Evolutionary conservation across 2,329 filamentous ascomycete genomes (phyloP).

Genomic region (Penicillium janthinellum): DNA sequence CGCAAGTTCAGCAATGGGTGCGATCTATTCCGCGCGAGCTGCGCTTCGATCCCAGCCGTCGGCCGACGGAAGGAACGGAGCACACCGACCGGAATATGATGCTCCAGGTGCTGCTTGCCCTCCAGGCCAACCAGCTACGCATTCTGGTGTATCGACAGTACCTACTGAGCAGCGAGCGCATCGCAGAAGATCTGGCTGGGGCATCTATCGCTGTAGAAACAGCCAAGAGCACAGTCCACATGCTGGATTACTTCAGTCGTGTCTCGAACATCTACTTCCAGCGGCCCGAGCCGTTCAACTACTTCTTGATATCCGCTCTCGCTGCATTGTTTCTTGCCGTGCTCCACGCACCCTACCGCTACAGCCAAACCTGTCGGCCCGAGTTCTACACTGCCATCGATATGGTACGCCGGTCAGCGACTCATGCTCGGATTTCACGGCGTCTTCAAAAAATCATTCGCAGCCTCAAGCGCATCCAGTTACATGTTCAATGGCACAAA

Average conservation of each 20-base stretch:
- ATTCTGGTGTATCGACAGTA: conserved; percentile 51
- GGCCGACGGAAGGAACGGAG: conserved; percentile 15
- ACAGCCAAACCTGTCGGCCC: conserved; percentile 39
- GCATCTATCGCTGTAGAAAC: conserved; percentile 47
- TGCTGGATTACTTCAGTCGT: conserved; percentile 41
- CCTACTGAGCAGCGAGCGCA: conserved; percentile 43
- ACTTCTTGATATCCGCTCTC: conserved; percentile 46
- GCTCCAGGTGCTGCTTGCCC: conserved; percentile 47
- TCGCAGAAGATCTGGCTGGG: conserved; percentile 37
- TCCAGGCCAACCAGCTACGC: conserved; percentile 50
- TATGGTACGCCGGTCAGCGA: conserved; percentile 60
- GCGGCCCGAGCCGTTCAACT: conserved; percentile 46
- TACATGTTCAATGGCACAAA: conserved; percentile 46
- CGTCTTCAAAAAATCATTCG: conserved; percentile 61
- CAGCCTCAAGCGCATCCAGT: conserved; percentile 59
- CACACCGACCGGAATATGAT: conserved; percentile 42
- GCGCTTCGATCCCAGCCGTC: conserved; percentile 37
- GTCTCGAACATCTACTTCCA: conserved; percentile 44
- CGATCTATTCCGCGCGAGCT: conserved; percentile 50
- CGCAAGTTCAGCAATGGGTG: conserved; percentile 50
- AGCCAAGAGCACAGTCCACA: conserved; percentile 41
- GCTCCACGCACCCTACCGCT: conserved; percentile 47
- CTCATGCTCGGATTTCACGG: conserved; percentile 57
- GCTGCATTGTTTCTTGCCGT: conserved; percentile 49
- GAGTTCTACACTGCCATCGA: conserved; percentile 60